Conservation (phyloP, 148 eudicot genomes). For the Beta vulgaris region DNA sequence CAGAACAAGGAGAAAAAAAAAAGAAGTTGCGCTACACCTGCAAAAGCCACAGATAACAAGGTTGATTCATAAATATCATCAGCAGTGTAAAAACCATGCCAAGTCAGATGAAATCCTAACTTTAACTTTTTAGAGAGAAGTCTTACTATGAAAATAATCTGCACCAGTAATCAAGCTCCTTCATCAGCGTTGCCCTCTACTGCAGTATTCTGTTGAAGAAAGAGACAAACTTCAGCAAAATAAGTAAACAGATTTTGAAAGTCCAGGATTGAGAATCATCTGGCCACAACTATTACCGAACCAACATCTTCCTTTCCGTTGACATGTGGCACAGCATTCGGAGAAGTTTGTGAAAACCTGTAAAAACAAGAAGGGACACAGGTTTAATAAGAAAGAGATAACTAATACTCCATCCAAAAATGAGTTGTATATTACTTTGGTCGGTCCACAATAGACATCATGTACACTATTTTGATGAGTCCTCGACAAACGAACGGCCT, state of each 20-base stretch:
- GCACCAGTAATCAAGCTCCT: slow-evolving; percentile 34
- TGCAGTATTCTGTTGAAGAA: slow-evolving; percentile 39
- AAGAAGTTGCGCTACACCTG: slow-evolving; percentile 32
- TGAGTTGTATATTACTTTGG: too few relatives aligned
- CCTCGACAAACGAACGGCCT: too few relatives aligned
- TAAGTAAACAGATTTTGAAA: not conserved
- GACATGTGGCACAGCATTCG: slow-evolving; percentile 31
- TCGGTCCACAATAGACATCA: too few relatives aligned
- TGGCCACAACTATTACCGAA: slow-evolving; percentile 33
- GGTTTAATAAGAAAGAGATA: not conserved
- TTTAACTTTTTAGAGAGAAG: not conserved
- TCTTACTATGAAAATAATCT: slow-evolving; percentile 16
- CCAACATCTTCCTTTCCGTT: slow-evolving; percentile 47
- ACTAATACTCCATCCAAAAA: too few relatives aligned
- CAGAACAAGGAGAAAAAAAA: not conserved
- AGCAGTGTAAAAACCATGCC: not conserved
- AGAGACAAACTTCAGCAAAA: not conserved
- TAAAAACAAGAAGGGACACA: slow-evolving; percentile 11
- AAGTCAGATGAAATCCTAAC: not conserved
- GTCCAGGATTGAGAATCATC: not conserved
- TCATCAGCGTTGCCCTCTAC: slow-evolving; percentile 41
- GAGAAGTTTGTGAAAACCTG: slow-evolving; percentile 59
- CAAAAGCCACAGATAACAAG: not conserved
- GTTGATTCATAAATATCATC: not conserved
- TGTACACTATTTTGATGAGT: too few relatives aligned